phyloP scores from a whole-genome alignment of 176 grass and related monocot genomes.

The Musa itinerans region DNA sequence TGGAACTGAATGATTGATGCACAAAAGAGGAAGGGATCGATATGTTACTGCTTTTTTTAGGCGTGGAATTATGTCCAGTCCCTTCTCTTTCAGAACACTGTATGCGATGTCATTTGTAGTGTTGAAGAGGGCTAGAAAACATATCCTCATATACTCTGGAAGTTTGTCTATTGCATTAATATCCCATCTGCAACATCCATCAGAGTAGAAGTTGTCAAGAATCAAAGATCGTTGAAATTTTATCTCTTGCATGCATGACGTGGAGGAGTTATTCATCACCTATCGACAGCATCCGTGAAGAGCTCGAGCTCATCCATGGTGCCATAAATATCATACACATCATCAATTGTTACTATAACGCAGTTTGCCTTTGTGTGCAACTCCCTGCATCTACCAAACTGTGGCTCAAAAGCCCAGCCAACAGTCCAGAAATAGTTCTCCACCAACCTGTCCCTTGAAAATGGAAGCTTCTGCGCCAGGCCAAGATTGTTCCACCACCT shows the following conservation, averaged over 20 bases:
- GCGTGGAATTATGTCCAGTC: conserved; percentile 21
- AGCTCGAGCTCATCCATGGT: conserved; percentile 14
- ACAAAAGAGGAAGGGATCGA: neutral
- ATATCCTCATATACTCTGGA: conserved; percentile 38
- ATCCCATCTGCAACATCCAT: conserved; percentile 10
- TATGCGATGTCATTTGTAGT: conserved; percentile 20
- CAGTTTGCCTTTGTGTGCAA: too few species aligned
- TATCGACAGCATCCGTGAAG: conserved; percentile 12
- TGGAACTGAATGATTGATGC: neutral
- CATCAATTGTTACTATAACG: conserved; percentile 18
- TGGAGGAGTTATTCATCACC: neutral
- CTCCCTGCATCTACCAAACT: too few species aligned
- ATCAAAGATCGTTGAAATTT: neutral
- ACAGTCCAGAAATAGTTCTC: too few species aligned
- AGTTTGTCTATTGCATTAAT: conserved; percentile 12
- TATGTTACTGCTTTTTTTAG: conserved; percentile 26
- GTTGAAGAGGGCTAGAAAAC: conserved; percentile 20
- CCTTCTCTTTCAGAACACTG: conserved; percentile 21
- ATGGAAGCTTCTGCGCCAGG: neutral
- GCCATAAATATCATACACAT: conserved; percentile 27
- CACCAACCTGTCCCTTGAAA: too few species aligned
- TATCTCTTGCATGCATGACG: neutral
- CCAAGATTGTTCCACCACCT: conserved; percentile 22
- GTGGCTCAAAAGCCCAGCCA: too few species aligned
- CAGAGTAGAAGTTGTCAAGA: neutral